Evolutionary conservation across 1,284 basidiomycete genomes (phyloP), one percentile per base, ranked within the genome.

Genomic region (Abortiporus biennis): DNA sequence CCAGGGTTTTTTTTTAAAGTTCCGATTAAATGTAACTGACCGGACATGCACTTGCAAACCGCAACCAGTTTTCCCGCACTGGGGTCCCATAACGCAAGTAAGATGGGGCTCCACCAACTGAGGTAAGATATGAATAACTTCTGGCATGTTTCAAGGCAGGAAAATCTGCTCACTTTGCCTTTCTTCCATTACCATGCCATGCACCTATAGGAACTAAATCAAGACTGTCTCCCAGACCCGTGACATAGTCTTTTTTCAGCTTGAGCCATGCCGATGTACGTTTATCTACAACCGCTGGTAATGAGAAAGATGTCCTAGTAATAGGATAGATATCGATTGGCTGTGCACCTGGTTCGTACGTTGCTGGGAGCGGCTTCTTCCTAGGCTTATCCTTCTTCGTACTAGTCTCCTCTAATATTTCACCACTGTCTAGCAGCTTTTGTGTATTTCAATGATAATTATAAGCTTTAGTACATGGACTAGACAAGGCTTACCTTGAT

Each of bases 131-230:
- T 31, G 15, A 29, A 15, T 15, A 12, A 37, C 20, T 12, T 20
- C 38, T 5, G 21, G n/a, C n/a, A 34, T 34, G n/a, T n/a, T 29
- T 9, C 27, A 29, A 9, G n/a, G 27, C 27, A 4, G 16, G 30
- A n/a, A 6, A 15, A 30, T 4, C 2, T 6, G 32, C 42, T 11
- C 29, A 96, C 21, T 79, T 76, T 6, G 83, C 85, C 64, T 96
- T 97, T 25, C 92, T 68, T n/a, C 93, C 93, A 61, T 85, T 87
- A 33, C 93, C 93, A 65, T 94, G 82, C 91, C 74, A 70, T 29
- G 81, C 88, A 1, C 80, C 92, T 34, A 93, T 60, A 24, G 92
- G 63, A 2, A 81, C 79, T 43, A 93, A 71, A 61, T 93, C 89
- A 32, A 92, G 59, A 22, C 78, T 78, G 61, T 95, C 92, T 1